These are phyloP conservation scores for Apiotrichum mycotoxinovorans DNA, from an alignment of 1,284 basidiomycete species.

Conservation along the genomic window DNA sequence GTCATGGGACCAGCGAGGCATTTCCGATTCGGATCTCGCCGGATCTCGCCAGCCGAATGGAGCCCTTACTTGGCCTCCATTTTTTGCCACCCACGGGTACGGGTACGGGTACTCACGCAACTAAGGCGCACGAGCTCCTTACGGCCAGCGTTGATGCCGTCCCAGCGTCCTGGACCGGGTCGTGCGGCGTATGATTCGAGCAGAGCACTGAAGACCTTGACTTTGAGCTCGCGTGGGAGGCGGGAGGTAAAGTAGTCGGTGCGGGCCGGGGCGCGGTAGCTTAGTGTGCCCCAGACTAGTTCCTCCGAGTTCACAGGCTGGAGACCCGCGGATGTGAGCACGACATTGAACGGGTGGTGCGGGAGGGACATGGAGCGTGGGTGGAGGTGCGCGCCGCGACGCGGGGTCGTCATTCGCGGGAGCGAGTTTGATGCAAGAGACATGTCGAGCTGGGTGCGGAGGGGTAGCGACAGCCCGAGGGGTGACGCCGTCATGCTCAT, in stretches of 20 bases:
- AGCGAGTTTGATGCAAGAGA: background rate
- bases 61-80: background rate
- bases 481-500: background rate
- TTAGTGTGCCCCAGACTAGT: slow-evolving; percentile 23
- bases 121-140: slow-evolving; percentile 73
- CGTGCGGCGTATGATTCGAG: slow-evolving; percentile 54
- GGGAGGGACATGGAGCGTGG: background rate
- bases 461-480: no score
- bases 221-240: slow-evolving; percentile 69
- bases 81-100: slow-evolving; percentile 11
- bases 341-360: slow-evolving; percentile 12
- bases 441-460: background rate
- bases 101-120: slow-evolving; percentile 66
- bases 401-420: background rate
- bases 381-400: background rate
- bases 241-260: slow-evolving; percentile 47
- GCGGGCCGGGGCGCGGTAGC: slow-evolving; percentile 12
- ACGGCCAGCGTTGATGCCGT: slow-evolving; percentile 66
- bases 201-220: slow-evolving; percentile 58
- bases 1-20: no score
- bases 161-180: slow-evolving; percentile 58
- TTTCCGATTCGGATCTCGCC: no score
- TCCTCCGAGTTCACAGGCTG: slow-evolving; percentile 14
- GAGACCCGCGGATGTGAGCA: slow-evolving; percentile 14
- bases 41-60: no score